These are phyloP conservation scores for Pichia kudriavzevii DNA, from an alignment of 1,139 yeast species.

Conservation along the genomic window DNA sequence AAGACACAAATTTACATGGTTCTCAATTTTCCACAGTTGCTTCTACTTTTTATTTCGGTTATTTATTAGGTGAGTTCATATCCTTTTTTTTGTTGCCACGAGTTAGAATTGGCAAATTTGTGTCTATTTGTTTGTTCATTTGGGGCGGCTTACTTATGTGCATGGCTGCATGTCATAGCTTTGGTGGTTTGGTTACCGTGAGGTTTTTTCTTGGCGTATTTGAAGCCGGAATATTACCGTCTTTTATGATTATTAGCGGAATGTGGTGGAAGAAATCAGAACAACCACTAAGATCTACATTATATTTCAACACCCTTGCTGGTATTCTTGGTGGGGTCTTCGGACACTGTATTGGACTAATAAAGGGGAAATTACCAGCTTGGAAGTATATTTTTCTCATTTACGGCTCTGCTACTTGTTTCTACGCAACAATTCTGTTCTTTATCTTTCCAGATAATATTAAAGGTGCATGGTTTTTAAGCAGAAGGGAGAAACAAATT, in stretches of 20 bases:
- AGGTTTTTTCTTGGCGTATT: conserved; percentile 30
- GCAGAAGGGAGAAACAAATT: conserved; percentile 37
- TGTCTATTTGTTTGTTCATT: conserved; percentile 14
- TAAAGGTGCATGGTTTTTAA: conserved; percentile 44
- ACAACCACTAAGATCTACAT: conserved; percentile 21
- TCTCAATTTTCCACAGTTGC: conserved; percentile 38
- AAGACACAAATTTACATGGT: conserved; percentile 17
- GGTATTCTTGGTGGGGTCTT: conserved; percentile 20
- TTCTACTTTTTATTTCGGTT: conserved; percentile 50
- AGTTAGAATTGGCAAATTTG: conserved; percentile 19
- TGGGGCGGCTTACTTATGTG: conserved; percentile 21
- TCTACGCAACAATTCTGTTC: conserved; percentile 41
- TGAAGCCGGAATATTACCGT: conserved; percentile 29
- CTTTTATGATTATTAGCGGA: conserved; percentile 26
- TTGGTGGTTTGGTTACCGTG: conserved; percentile 32
- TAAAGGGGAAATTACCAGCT: conserved; percentile 24
- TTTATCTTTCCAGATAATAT: conserved; percentile 49
- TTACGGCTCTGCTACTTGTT: conserved; percentile 41
- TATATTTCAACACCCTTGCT: conserved; percentile 24
- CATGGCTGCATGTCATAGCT: conserved; percentile 29
- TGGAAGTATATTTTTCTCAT: conserved; percentile 46
- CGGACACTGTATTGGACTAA: conserved; percentile 22
- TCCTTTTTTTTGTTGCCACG: conserved; percentile 15
- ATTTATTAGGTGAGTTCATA: conserved; percentile 29
- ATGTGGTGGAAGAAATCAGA: conserved; percentile 28